phyloP scores from a whole-genome alignment of 148 eudicot species.

The Simmondsia chinensis region DNA sequence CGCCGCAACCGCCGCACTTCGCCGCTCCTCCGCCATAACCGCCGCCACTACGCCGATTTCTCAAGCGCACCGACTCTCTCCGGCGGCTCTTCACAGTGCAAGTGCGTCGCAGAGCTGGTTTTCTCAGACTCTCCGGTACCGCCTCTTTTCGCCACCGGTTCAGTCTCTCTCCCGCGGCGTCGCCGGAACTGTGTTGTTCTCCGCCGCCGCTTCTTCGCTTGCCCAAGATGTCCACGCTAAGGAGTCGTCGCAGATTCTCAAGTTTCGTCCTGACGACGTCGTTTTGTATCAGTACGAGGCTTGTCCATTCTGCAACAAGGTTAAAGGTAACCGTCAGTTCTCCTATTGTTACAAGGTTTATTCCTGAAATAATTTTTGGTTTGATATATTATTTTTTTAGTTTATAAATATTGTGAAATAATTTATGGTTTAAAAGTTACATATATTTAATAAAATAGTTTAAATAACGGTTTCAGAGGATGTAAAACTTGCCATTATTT shows the following conservation, averaged over 20 bases:
- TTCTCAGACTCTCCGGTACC: slow-evolving; percentile 5
- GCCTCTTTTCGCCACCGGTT: not conserved
- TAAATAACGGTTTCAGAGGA: too few relatives aligned
- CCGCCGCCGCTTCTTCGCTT: slow-evolving; percentile 33
- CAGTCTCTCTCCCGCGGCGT: slow-evolving; percentile 10
- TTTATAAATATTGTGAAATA: too few relatives aligned
- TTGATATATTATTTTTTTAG: too few relatives aligned
- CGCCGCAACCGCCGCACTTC: slow-evolving; percentile 18
- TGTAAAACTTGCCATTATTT: too few relatives aligned
- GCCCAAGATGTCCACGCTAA: slow-evolving; percentile 44
- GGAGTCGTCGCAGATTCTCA: slow-evolving; percentile 19
- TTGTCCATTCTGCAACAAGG: slow-evolving; percentile 97
- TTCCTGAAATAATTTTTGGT: too few relatives aligned
- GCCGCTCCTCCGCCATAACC: slow-evolving; percentile 17
- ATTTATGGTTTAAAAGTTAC: too few relatives aligned
- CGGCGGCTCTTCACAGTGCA: slow-evolving; percentile 15
- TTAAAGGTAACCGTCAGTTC: slow-evolving; percentile 47
- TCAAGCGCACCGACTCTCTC: slow-evolving; percentile 9
- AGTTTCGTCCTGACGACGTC: slow-evolving; percentile 48
- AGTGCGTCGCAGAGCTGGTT: slow-evolving; percentile 14
- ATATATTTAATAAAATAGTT: too few relatives aligned
- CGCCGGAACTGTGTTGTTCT: slow-evolving; percentile 34
- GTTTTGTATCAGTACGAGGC: slow-evolving; percentile 95
- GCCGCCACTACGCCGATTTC: not conserved
- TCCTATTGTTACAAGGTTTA: not conserved